phyloP scores from a whole-genome alignment of 139 green algal species.

The Coelastrella sp. region DNA sequence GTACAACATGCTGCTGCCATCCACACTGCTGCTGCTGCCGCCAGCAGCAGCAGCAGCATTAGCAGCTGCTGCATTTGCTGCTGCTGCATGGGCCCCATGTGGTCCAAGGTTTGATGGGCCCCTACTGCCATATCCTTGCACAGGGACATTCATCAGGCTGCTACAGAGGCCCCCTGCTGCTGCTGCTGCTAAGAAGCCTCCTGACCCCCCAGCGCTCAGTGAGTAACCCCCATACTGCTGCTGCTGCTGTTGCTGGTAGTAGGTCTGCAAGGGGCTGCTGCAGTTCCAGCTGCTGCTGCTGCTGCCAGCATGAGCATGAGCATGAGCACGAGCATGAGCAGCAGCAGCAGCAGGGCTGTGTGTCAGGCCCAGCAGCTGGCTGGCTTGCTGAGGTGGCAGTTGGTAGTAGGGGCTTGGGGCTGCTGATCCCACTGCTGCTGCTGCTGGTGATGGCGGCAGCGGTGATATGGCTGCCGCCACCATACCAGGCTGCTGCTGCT shows the following conservation, averaged over 20 bases:
- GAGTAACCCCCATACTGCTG: background rate
- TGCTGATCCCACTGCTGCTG: background rate
- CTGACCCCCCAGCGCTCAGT: background rate
- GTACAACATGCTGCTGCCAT: background rate
- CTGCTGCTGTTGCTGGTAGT: constrained; percentile 19
- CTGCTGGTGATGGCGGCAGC: background rate
- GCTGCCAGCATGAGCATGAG: background rate
- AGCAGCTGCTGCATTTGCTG: background rate
- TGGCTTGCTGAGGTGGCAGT: background rate
- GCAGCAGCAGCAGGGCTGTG: background rate
- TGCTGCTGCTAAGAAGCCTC: background rate
- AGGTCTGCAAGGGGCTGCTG: background rate
- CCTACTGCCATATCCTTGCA: constrained; percentile 12
- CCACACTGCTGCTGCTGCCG: background rate
- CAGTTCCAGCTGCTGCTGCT: background rate
- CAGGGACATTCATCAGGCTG: background rate
- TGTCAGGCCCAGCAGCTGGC: background rate
- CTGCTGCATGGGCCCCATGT: background rate
- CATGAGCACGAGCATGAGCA: background rate
- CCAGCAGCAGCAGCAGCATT: background rate
- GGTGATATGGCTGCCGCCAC: background rate
- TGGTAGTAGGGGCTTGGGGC: background rate
- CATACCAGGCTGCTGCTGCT: background rate
- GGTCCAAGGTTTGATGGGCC: background rate
- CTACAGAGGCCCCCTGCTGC: constrained; percentile 19